Percentiles rank a stretch among this genome's conserved stretches.
Conservation (phyloP, 2,329 filamentous ascomycete species). For the Thelonectria rubi region DNA sequence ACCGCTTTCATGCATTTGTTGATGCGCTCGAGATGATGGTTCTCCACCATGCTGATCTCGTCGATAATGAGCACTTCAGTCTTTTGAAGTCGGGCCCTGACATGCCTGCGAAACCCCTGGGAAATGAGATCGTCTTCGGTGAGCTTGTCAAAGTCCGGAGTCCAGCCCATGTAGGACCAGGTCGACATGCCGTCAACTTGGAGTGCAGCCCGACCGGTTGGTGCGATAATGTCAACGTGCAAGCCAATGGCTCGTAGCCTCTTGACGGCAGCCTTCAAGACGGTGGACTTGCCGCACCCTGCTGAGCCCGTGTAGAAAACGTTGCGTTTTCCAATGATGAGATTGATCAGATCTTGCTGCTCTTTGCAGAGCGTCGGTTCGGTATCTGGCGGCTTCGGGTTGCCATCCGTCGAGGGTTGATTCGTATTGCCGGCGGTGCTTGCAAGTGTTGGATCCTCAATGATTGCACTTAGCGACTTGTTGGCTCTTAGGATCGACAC, state of each 20-base stretch:
- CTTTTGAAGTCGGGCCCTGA: constrained; percentile 48
- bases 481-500: not conserved
- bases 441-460: not conserved
- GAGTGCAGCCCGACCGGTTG: constrained; percentile 67
- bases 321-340: constrained; percentile 61
- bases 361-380: constrained; percentile 31
- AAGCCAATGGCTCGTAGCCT: constrained; percentile 18
- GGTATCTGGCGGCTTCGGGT: not conserved
- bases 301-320: constrained; percentile 73
- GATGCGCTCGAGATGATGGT: constrained; percentile 45
- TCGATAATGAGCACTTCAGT: constrained; percentile 70
- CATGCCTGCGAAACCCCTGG: not conserved
- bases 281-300: constrained; percentile 51
- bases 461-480: no score
- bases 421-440: not conserved
- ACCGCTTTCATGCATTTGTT: constrained; percentile 46
- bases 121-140: not conserved
- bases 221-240: constrained; percentile 62
- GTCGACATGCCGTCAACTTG: constrained; percentile 65
- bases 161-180: constrained; percentile 67
- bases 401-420: not conserved
- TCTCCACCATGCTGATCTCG: constrained; percentile 73
- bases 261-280: constrained; percentile 35
- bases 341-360: constrained; percentile 45
- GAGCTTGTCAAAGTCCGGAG: constrained; percentile 45